Base-by-base conservation (phyloP, 2,329 filamentous ascomycete species). In the Ophiostoma novo-ulmi region DNA sequence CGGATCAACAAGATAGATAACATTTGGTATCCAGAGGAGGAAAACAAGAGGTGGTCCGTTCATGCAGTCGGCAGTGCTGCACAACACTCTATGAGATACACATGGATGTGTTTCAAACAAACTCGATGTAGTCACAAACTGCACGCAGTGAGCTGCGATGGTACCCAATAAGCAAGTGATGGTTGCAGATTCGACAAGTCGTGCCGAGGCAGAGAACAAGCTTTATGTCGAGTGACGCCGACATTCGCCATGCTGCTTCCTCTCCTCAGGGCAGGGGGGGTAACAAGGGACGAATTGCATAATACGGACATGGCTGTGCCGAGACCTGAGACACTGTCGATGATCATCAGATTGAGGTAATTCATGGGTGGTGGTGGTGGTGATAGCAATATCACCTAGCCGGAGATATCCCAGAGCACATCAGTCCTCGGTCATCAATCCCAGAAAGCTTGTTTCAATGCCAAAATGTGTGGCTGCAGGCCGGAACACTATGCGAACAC, bases 1-100 rank as follows among this genome's bases (percentile, higher is more conserved):
- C n/a, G 22, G 52, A 22, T 26, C 52, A 58, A 26, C n/a, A 26
- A 31, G 7, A 31, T 31, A 31, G 31, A 31, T 31, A 11, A 14
- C 52, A 58, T 17, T 17, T 7, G 20, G 44, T 13, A 10, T 5
- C 11, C 10, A 58, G 52, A 58, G 8, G 13, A 58, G 22, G 1
- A 26, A 58, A 58, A 20, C 26, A 26, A 58, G 52, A 58, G 52
- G 11, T 58, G 52, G 52, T 26, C 52, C 52, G 52, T 58, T 58
- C 52, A 58, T 58, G 52, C 52, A 31, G n/a, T 58, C 52, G 22
- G 52, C 22, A 35, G 58, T 63, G 58, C 52, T 26, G 44, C 44
- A 48, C 58, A 63, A 35, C 58, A 63, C 26, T 63, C 26, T 35
- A 61, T 35, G 26, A 17, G 26, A 35, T 31, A 63, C 58, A 35